Conservation (phyloP, 768 basidiomycete genomes). For the Termitomyces sp. region DNA sequence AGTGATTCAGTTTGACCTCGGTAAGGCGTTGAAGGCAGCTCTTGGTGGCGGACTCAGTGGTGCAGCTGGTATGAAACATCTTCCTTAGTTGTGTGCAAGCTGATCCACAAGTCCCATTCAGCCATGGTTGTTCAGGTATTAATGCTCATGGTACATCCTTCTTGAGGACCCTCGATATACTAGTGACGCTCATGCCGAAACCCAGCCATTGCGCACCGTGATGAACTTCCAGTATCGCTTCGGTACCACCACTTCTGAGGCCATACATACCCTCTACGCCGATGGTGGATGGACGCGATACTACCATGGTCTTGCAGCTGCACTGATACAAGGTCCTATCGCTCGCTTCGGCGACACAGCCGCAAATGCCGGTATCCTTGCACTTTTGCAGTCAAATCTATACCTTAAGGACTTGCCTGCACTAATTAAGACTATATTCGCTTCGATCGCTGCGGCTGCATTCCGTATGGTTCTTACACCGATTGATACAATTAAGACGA, state of each 20-base stretch:
- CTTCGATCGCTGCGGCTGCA: constrained; percentile 68
- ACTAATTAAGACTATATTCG: constrained; percentile 72
- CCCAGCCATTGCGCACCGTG: constrained; percentile 82
- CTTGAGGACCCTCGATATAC: neutral
- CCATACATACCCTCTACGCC: constrained; percentile 59
- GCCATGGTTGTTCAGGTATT: constrained; percentile 96
- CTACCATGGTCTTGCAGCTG: constrained; percentile 83
- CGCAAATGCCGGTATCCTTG: constrained; percentile 88
- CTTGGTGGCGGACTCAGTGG: constrained; percentile 89
- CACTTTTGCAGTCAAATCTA: constrained; percentile 71
- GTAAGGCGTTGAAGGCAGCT: constrained; percentile 71
- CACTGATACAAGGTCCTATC: constrained; percentile 80
- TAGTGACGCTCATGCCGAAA: constrained; percentile 4
- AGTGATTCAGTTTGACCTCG: constrained; percentile 65
- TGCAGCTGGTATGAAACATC: constrained; percentile 53
- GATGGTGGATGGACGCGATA: constrained; percentile 82
- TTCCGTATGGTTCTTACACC: constrained; percentile 93
- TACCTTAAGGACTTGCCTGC: constrained; percentile 61
- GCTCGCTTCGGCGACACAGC: constrained; percentile 94
- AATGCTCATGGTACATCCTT: constrained; percentile 59
- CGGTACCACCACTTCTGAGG: constrained; percentile 68
- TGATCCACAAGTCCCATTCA: constrained; percentile 13
- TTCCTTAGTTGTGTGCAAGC: neutral
- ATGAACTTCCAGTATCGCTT: constrained; percentile 98
- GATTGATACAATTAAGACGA: constrained; percentile 93